Percentiles rank a stretch among this genome's conserved stretches.
phyloP scores from a whole-genome alignment of 305 asterid species.

The Withania somnifera region DNA sequence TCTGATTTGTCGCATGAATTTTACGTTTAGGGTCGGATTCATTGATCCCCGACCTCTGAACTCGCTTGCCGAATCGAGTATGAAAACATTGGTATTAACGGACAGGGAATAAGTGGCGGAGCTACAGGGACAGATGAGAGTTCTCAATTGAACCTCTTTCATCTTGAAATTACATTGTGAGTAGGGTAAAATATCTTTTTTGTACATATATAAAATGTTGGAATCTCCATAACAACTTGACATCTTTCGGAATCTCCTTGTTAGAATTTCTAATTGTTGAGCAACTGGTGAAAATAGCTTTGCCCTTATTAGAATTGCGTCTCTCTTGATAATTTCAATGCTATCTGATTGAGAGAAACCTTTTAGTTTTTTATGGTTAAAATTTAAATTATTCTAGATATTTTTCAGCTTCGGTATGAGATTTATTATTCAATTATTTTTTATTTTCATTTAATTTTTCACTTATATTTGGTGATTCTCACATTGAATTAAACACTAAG shows the following conservation, averaged over 20 bases:
- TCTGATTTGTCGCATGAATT: too few relatives aligned
- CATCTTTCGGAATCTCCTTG: not conserved
- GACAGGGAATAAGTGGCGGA: not conserved
- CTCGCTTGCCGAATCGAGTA: too few relatives aligned
- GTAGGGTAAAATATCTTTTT: not conserved
- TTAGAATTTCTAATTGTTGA: not conserved
- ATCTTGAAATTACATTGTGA: not conserved
- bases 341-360: not conserved
- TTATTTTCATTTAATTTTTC: not conserved
- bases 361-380: not conserved
- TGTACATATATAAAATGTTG: not conserved
- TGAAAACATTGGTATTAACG: too few relatives aligned
- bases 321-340: not conserved
- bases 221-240: not conserved
- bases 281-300: not conserved
- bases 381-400: not conserved
- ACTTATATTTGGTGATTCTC: not conserved
- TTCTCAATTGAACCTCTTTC: not conserved
- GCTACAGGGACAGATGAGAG: not conserved
- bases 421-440: too few relatives aligned
- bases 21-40: too few relatives aligned
- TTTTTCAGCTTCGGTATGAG: not conserved
- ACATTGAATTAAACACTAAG: not conserved
- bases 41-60: too few relatives aligned
- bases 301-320: not conserved